Percentiles rank a stretch among this genome's conserved stretches.
phyloP scores from a whole-genome alignment of 257 asterid species.

The Nicotiana tabacum region DNA sequence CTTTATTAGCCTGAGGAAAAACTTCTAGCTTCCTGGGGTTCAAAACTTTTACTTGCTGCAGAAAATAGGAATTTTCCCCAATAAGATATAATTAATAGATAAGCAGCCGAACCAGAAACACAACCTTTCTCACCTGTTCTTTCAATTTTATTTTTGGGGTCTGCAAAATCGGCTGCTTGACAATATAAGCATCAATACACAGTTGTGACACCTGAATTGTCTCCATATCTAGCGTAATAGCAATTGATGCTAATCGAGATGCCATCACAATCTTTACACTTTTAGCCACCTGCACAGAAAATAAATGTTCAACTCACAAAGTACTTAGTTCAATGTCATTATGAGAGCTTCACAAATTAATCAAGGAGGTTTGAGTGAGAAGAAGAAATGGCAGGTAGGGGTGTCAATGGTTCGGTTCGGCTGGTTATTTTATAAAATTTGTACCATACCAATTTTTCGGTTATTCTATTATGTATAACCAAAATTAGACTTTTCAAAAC shows the following conservation, averaged over 20 bases:
- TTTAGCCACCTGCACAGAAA: constrained; percentile 63
- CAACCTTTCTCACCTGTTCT: constrained; percentile 43
- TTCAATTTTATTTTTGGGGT: constrained; percentile 60
- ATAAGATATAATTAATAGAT: background rate
- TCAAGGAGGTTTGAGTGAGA: background rate
- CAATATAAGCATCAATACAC: constrained; percentile 51
- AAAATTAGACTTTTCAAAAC: too few species aligned
- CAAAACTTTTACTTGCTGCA: constrained; percentile 64
- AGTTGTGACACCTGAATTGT: constrained; percentile 58
- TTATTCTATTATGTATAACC: too few species aligned
- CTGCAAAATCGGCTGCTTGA: constrained; percentile 63
- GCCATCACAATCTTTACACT: constrained; percentile 65
- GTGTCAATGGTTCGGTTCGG: too few species aligned
- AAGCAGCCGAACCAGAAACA: background rate
- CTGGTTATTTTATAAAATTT: too few species aligned
- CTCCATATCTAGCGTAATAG: constrained; percentile 68
- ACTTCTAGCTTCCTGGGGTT: constrained; percentile 53
- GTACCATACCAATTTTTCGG: too few species aligned
- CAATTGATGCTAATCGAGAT: constrained; percentile 55
- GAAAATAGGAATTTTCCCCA: constrained; percentile 10
- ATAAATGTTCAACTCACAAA: background rate
- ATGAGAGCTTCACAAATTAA: background rate
- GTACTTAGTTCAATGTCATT: background rate
- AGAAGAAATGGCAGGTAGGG: background rate
- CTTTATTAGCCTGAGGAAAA: constrained; percentile 38